Percentiles rank a stretch among this genome's conserved stretches.
phyloP scores from a whole-genome alignment of 108 stramenopile genomes.

The Schizochytrium sp. region DNA sequence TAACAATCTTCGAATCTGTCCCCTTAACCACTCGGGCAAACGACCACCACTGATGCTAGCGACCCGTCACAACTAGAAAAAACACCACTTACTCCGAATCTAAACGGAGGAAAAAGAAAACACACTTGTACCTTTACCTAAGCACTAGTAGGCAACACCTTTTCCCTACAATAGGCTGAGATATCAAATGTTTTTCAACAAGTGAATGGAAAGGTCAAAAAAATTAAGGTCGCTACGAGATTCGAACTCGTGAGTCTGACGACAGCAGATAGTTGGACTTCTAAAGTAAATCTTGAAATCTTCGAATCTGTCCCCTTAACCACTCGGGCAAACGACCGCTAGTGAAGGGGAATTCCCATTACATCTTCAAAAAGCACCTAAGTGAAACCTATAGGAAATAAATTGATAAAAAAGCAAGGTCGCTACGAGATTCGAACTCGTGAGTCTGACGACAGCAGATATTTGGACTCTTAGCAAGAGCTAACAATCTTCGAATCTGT shows the following conservation, averaged over 20 bases:
- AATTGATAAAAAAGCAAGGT: too few relatives aligned
- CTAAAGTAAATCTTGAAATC: not conserved
- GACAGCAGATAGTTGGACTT: conserved; percentile 8
- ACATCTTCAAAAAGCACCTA: too few relatives aligned
- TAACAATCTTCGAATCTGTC: conserved; percentile 5
- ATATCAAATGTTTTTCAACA: too few relatives aligned
- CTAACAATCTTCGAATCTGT: conserved; percentile 4
- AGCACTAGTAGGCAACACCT: too few relatives aligned
- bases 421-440: conserved; percentile 47
- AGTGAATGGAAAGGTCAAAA: not conserved
- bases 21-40: conserved; percentile 56
- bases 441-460: conserved; percentile 49
- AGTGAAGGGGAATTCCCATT: too few relatives aligned
- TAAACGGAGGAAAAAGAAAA: too few relatives aligned
- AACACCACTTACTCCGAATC: too few relatives aligned
- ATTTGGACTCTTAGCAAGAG: not conserved
- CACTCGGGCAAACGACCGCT: conserved; percentile 45
- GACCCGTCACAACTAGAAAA: too few relatives aligned
- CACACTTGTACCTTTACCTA: too few relatives aligned
- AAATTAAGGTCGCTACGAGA: conserved; percentile 27
- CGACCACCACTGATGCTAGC: not conserved
- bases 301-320: conserved; percentile 57
- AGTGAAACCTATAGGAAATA: too few relatives aligned
- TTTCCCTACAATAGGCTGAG: too few relatives aligned
- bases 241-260: conserved; percentile 52